These are phyloP conservation scores for Cerrena zonata DNA, from an alignment of 1,284 basidiomycete species.

Conservation along the genomic window DNA sequence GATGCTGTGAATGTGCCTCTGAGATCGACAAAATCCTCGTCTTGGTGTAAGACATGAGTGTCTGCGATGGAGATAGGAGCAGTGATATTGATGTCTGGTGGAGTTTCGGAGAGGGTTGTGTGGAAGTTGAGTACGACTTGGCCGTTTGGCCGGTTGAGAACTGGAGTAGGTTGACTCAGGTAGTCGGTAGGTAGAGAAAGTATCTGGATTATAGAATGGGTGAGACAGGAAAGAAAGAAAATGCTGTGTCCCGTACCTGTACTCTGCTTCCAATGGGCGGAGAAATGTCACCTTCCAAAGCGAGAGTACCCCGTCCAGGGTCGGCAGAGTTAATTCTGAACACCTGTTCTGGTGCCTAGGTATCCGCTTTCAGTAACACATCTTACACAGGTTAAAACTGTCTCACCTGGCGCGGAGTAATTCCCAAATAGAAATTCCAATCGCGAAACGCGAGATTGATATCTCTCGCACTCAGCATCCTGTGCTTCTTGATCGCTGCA, in stretches of 20 bases:
- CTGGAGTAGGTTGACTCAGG: not conserved
- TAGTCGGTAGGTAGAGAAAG: conserved; percentile 10
- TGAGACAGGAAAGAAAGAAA: not conserved
- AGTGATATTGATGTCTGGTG: too few species aligned
- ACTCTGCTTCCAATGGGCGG: conserved; percentile 52
- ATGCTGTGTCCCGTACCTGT: conserved; percentile 42
- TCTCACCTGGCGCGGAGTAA: conserved; percentile 28
- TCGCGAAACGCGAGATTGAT: conserved; percentile 36
- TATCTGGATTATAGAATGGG: not conserved
- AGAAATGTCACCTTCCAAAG: conserved; percentile 60
- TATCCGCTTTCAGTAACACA: not conserved
- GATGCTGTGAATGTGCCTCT: conserved; percentile 42
- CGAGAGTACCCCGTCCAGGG: conserved; percentile 70
- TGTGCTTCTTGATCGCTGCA: conserved; percentile 44
- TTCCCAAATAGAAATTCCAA: conserved; percentile 65
- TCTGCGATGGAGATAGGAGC: not conserved
- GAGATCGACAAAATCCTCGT: conserved; percentile 14
- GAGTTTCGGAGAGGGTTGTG: conserved; percentile 11
- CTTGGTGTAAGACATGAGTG: conserved; percentile 12
- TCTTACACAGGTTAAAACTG: not conserved
- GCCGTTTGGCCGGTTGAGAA: conserved; percentile 4
- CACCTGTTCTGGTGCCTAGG: conserved; percentile 35
- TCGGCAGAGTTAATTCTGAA: conserved; percentile 72
- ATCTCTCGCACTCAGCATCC: conserved; percentile 12
- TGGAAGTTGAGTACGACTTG: conserved; percentile 7